Evolutionary conservation across 176 grass and related monocot genomes (phyloP).

Genomic region (Microstegium vimineum): DNA sequence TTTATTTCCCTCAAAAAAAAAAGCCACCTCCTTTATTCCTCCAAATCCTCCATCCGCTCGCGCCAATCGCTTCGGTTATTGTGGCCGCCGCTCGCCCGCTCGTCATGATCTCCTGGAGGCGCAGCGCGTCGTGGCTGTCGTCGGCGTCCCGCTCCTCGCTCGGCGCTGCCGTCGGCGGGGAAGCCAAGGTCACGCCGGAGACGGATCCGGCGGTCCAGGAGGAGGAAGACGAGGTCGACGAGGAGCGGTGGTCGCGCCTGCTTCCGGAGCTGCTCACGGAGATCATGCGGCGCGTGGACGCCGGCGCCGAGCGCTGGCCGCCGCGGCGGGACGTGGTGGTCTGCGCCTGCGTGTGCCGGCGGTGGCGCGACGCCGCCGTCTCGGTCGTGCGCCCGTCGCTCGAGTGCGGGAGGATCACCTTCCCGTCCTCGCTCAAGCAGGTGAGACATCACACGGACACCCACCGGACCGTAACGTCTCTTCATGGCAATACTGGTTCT

Average conservation of each 20-base stretch:
- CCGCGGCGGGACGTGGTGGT: constrained; percentile 69
- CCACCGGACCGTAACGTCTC: not conserved
- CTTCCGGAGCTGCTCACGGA: constrained; percentile 78
- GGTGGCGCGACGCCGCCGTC: constrained; percentile 58
- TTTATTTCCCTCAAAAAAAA: too few species aligned
- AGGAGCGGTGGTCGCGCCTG: constrained; percentile 67
- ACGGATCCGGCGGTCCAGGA: not conserved
- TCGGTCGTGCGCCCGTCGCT: constrained; percentile 56
- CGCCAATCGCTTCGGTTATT: not conserved
- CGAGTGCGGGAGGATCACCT: constrained; percentile 86
- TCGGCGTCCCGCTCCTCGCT: constrained; percentile 42
- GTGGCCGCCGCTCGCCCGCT: too few species aligned
- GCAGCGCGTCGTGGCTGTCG: constrained; percentile 51
- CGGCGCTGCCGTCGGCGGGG: constrained; percentile 33
- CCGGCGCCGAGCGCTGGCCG: constrained; percentile 76
- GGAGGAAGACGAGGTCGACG: constrained; percentile 33
- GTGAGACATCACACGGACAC: constrained; percentile 24
- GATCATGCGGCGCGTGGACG: constrained; percentile 72
- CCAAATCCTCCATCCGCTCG: not conserved
- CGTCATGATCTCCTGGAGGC: constrained; percentile 43
- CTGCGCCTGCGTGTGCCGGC: constrained; percentile 76
- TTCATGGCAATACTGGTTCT: not conserved
- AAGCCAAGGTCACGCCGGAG: constrained; percentile 46
- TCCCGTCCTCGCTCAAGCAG: constrained; percentile 89
- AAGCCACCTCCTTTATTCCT: not conserved